Percentiles rank a stretch among this genome's conserved stretches.
Evolutionary conservation across 2,329 filamentous ascomycete species (phyloP).

Genomic region (Exophiala sp.): DNA sequence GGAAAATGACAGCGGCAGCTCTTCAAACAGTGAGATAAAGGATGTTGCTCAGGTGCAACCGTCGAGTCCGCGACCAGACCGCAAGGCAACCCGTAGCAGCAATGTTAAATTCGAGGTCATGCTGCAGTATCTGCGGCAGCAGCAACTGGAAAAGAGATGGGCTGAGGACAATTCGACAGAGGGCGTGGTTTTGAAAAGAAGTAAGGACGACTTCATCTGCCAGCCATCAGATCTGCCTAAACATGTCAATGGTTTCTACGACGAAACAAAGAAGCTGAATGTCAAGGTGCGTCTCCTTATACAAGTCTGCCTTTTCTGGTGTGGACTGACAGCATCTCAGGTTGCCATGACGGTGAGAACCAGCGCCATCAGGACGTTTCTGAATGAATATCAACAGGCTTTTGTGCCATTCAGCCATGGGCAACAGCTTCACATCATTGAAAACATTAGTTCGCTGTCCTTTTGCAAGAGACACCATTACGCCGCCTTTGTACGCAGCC

Average conservation of each 20-base stretch:
- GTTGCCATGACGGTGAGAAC: constrained; percentile 64
- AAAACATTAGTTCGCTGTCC: constrained; percentile 52
- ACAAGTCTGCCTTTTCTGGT: neutral
- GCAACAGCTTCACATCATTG: constrained; percentile 57
- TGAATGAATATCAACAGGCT: constrained; percentile 46
- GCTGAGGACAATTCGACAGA: constrained; percentile 44
- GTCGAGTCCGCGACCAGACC: neutral
- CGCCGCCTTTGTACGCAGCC: constrained; percentile 56
- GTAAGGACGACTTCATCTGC: constrained; percentile 46
- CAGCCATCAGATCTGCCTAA: constrained; percentile 44
- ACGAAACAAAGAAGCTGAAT: constrained; percentile 48
- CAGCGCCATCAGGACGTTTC: constrained; percentile 55
- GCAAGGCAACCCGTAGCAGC: neutral
- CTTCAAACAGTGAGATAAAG: neutral
- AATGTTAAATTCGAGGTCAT: constrained; percentile 14
- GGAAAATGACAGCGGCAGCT: neutral
- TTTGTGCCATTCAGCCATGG: constrained; percentile 57
- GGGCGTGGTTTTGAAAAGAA: constrained; percentile 52
- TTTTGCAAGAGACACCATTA: constrained; percentile 60
- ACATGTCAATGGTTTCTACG: constrained; percentile 45
- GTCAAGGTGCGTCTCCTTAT: constrained; percentile 43
- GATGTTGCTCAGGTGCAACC: neutral
- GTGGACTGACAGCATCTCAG: constrained; percentile 33
- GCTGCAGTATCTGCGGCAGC: constrained; percentile 46
- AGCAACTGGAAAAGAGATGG: constrained; percentile 54